Conservation (phyloP, 2,329 filamentous ascomycete genomes). For the Aspergillus phoenicis region DNA sequence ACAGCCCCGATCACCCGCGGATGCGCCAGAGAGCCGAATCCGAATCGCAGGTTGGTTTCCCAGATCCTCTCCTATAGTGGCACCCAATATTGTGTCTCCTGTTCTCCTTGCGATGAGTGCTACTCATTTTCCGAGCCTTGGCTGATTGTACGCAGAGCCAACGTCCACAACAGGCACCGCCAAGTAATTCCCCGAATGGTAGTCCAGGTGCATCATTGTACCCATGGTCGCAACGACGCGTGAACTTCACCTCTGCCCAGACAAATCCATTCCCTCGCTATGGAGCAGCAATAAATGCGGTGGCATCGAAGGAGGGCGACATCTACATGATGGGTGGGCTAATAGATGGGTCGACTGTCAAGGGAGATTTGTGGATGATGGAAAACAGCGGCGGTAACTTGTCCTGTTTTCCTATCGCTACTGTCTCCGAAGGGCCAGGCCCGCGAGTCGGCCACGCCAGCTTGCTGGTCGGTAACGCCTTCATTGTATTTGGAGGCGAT, state of each 20-base stretch:
- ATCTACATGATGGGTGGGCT: constrained; percentile 97
- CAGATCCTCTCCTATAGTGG: constrained; percentile 7
- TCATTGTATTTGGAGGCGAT: constrained; percentile 98
- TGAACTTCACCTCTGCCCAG: constrained; percentile 81
- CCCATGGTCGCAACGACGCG: constrained; percentile 88
- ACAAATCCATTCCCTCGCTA: constrained; percentile 93
- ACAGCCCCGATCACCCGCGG: constrained; percentile 67
- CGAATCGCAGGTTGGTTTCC: constrained; percentile 55
- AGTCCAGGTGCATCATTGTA: constrained; percentile 80
- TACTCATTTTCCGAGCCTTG: not conserved
- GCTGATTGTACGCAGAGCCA: constrained; percentile 26
- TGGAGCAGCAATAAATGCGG: constrained; percentile 90
- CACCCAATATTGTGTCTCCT: not conserved
- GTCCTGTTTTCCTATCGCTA: constrained; percentile 87
- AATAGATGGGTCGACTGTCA: constrained; percentile 92
- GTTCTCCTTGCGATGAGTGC: not conserved
- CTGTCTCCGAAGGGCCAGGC: constrained; percentile 89
- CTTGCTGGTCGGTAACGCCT: constrained; percentile 93
- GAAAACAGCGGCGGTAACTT: constrained; percentile 81
- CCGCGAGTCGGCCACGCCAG: constrained; percentile 93
- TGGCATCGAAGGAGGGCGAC: constrained; percentile 92
- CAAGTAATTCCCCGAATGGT: constrained; percentile 49
- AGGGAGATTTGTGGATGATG: constrained; percentile 97
- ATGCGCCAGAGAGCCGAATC: constrained; percentile 58
- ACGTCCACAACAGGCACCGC: constrained; percentile 56